Evolutionary conservation across 306 rosid species (phyloP).

Genomic region (Trifolium repens): DNA sequence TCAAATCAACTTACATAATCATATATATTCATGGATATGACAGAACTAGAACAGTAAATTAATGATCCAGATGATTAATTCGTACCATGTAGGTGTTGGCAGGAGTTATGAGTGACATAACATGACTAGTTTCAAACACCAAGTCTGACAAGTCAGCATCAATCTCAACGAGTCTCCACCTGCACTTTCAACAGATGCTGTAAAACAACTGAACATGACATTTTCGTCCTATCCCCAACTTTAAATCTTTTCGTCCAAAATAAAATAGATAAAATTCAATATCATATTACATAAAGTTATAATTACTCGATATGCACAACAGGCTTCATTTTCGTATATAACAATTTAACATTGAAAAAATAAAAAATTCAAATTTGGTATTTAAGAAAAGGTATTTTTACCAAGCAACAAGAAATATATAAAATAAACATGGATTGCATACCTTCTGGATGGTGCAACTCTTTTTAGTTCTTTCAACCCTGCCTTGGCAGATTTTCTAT

Average conservation of each 20-base stretch:
- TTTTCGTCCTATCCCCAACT: too few species aligned
- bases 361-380: neutral
- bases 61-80: slow-evolving; percentile 26
- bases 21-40: slow-evolving; percentile 11
- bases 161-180: slow-evolving; percentile 90
- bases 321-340: slow-evolving; percentile 20
- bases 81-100: slow-evolving; percentile 93
- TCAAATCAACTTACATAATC: slow-evolving; percentile 31
- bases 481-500: slow-evolving; percentile 83
- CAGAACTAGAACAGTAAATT: slow-evolving; percentile 26
- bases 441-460: slow-evolving; percentile 88
- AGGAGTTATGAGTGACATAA: slow-evolving; percentile 88
- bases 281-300: slow-evolving; percentile 7
- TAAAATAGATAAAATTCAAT: slow-evolving; percentile 19
- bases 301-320: slow-evolving; percentile 5
- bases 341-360: neutral
- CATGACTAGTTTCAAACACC: slow-evolving; percentile 72
- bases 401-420: neutral
- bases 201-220: neutral
- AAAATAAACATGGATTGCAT: slow-evolving; percentile 35
- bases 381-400: neutral
- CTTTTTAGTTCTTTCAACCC: slow-evolving; percentile 73
- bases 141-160: slow-evolving; percentile 78
- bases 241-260: slow-evolving; percentile 20
- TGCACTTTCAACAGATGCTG: slow-evolving; percentile 40